These are phyloP conservation scores for Clavispora asparagi DNA, from an alignment of 805 yeast genomes.

Conservation along the genomic window DNA sequence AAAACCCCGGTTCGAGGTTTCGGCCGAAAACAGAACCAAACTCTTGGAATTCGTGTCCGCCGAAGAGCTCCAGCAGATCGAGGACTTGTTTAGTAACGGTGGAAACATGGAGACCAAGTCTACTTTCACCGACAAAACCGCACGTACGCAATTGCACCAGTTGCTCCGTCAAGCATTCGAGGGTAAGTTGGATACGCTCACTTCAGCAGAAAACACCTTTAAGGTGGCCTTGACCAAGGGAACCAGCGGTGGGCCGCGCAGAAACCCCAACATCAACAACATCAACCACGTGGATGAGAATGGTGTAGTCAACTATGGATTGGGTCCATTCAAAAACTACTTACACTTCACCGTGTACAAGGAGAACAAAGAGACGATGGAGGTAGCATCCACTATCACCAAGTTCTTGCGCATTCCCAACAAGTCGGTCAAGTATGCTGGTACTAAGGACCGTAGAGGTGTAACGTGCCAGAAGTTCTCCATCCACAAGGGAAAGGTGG, in stretches of 20 bases:
- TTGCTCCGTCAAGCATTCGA: constrained; percentile 68
- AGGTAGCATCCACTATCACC: constrained; percentile 71
- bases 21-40: constrained; percentile 41
- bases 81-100: constrained; percentile 50
- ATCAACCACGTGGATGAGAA: constrained; percentile 39
- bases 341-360: constrained; percentile 80
- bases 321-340: constrained; percentile 66
- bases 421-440: constrained; percentile 73
- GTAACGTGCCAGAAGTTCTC: constrained; percentile 84
- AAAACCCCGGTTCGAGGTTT: constrained; percentile 36
- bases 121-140: constrained; percentile 58
- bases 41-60: constrained; percentile 55
- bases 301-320: constrained; percentile 61
- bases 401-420: constrained; percentile 72
- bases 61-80: constrained; percentile 52
- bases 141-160: constrained; percentile 77
- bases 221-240: constrained; percentile 51
- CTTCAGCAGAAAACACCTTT: constrained; percentile 64
- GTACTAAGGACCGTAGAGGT: constrained; percentile 96
- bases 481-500: constrained; percentile 62
- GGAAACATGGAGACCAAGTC: constrained; percentile 53
- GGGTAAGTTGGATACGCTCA: constrained; percentile 71
- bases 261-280: constrained; percentile 25
- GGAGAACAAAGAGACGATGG: constrained; percentile 97
- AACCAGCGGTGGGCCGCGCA: constrained; percentile 30